Evolutionary conservation across 1,284 basidiomycete species (phyloP).

Genomic region (Wolfiporia cocos): DNA sequence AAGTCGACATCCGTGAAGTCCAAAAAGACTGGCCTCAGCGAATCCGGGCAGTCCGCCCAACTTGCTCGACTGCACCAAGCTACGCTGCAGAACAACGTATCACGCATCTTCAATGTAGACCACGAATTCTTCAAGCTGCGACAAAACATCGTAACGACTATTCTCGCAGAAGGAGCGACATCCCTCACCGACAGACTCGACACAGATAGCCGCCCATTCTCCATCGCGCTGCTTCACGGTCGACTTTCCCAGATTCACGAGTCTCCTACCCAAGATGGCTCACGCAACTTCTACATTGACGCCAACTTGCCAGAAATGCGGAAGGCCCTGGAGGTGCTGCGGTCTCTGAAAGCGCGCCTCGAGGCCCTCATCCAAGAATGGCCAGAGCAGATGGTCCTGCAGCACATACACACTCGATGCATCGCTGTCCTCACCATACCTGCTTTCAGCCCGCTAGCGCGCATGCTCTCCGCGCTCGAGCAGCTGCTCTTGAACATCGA

Average conservation of each 20-base stretch:
- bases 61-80: conserved; percentile 32
- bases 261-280: conserved; percentile 8
- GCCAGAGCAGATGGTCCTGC: conserved; percentile 97
- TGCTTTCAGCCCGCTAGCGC: conserved; percentile 75
- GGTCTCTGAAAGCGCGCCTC: conserved; percentile 49
- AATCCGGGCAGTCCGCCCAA: conserved; percentile 14
- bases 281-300: conserved; percentile 80
- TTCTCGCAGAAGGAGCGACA: conserved; percentile 28
- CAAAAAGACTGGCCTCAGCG: conserved; percentile 7
- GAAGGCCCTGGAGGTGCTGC: conserved; percentile 52
- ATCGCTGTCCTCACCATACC: conserved; percentile 62
- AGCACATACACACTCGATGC: conserved; percentile 78
- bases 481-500: conserved; percentile 84
- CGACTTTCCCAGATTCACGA: conserved; percentile 28
- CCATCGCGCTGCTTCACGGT: conserved; percentile 37
- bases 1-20: not conserved
- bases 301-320: conserved; percentile 65
- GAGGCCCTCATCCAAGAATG: conserved; percentile 67
- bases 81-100: not conserved
- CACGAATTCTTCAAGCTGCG: conserved; percentile 12
- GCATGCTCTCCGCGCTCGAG: conserved; percentile 81
- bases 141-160: conserved; percentile 3
- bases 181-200: conserved; percentile 43
- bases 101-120: too few relatives aligned
- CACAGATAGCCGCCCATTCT: conserved; percentile 38